Evolutionary conservation across 345 rosid species (phyloP), one percentile per base, ranked within the genome.

Genomic region (Psidium guajava): DNA sequence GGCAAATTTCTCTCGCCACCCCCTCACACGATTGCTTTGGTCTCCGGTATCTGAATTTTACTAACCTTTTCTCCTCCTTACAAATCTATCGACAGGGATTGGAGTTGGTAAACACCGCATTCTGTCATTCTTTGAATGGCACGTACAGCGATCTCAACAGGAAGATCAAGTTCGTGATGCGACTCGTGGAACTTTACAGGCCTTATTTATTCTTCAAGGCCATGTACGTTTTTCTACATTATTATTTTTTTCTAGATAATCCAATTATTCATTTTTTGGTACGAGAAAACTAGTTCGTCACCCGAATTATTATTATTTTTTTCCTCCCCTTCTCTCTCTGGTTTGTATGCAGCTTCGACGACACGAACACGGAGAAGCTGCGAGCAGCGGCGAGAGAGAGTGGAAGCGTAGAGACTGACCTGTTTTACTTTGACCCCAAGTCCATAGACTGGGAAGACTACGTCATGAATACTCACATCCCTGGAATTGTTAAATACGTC

Each of bases 391-490:
- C 88, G 44, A 74, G 11, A 21, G 93, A 90, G 49, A 85, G 88
- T 24, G 88, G 58, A 22, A 40, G 88, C 5, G 53, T 83, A 27
- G 93, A 94, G 84, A 36, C 81, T 2, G 85, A 84, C 51, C 53
- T 52, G 42, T 92, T 92, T 82, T 90, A 88, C 81, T 94, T 95
- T n/a, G 97, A 95, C 82, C 92, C 98, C 10, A 91, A 82, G 44
- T 36, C 42, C 82, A 88, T 96, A 64, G 89, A 92, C 16, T 96
- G 99, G 99, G 93, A 92, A 0, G 93, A 93, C 84, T 96, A 95
- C 85, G 81, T 94, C 81, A 85, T 55, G 59, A 93, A 91, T 5
- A 87, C 59, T 85, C 98, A 94, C 85, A 88, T 95, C 52, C 98
- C 98, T 12, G 98, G 98, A 9, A 57, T 95, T 61, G 89, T 91